Evolutionary conservation across 352 stramenopile genomes (phyloP), one percentile per base, ranked within the genome.

Genomic region (Phytophthora colocasiae): DNA sequence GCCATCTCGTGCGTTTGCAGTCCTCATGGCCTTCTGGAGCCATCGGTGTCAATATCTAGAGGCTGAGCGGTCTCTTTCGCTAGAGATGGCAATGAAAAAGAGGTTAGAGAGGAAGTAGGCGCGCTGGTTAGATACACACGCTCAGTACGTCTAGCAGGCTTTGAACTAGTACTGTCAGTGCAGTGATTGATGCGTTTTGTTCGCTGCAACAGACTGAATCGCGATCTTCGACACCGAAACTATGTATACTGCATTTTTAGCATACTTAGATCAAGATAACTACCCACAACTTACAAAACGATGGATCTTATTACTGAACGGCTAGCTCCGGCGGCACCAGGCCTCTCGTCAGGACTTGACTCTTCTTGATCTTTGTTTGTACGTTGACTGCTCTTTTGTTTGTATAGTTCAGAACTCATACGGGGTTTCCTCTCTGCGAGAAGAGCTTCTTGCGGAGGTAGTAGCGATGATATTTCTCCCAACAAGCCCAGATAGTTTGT

Each of bases 401-500:
- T 47, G 50, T 58, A 47, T 22, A 58, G 14, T 4, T 22, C 7
- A 8, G 22, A 58, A 9, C 50, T 47, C 9, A 39, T 14, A 11
- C 36, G 22, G 10, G 57, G 17, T 57, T 65, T 34, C 26, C 46
- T 27, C 1, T 58, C n/a, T 51, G 14, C 14, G 47, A 54, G 26
- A 65, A 65, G 4, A 66, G 34, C 38, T 49, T 29, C 2, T 19
- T 31, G 2, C 36, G 36, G 9, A 39, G 50, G 41, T 65, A 65
- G 46, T 47, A 65, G 3, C n/a, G 8, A 40, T 71, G 49, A 22
- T 61, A 65, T 31, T 71, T 71, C 48, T 71, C 63, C 48, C 54
- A 71, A 26, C 55, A 66, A 10, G 55, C 66, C 55, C 63, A 66
- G 0, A 19, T 58, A 6, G 26, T 12, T 24, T 65, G 45, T 8